Evolutionary conservation across 2,329 filamentous ascomycete species (phyloP), one percentile per base, ranked within the genome.

Genomic region (Daldinia sp.): DNA sequence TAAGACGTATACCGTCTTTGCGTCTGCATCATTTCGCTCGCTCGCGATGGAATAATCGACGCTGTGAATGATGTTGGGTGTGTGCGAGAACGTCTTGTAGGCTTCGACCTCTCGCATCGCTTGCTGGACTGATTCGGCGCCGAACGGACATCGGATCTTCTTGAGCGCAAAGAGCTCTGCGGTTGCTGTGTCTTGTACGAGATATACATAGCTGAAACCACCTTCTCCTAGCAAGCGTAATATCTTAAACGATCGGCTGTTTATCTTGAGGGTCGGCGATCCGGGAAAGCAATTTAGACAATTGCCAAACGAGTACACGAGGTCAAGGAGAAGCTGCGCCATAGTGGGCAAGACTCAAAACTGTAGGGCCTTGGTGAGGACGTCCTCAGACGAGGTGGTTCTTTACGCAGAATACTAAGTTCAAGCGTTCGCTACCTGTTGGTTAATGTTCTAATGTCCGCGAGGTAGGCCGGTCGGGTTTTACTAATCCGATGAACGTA

Each of bases 91-190:
- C 62, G 97, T 87, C 68, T 90, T 90, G 82, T 99, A 99, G 50
- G 95, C 94, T 77, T 98, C 94, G 65, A 98, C 95, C 81, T 99
- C 95, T 77, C 94, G 94, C 84, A 98, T 90, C 52, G 95, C 95
- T 76, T 92, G 93, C 69, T 93, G 89, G 61, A 99, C 94, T 23
- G 93, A 97, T 82, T 99, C 95, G 78, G 95, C 91, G 69, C 95
- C 95, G 74, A 99, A 98, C 3, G 95, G 94, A 83, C 95, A 99
- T 75, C 94, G 90, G 78, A 99, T 99, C 85, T 99, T 99, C 80
- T 99, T 99, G 65, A 98, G 88, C 15, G 95, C 95, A 77, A 96
- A 94, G 47, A 97, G 86, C 72, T 94, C 88, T 62, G 92, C 91
- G 53, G 88, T 90, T 56, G 87, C 83, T 48, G 91, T 94, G 77